phyloP scores from a whole-genome alignment of 148 eudicot species.

The Euryodendron excelsum region DNA sequence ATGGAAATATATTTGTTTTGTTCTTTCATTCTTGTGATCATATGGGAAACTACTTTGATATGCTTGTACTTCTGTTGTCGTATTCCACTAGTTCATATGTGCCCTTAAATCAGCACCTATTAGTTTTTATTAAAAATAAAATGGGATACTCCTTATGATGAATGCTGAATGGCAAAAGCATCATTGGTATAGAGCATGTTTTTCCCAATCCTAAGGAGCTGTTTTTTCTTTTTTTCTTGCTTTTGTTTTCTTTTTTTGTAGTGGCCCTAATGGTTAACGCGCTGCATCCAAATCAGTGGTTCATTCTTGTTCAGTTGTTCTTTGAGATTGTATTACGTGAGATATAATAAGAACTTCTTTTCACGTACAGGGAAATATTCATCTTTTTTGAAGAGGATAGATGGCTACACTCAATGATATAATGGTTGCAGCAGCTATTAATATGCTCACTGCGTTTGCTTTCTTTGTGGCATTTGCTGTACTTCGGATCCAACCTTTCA shows the following conservation, averaged over 20 bases:
- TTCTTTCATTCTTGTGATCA: background rate
- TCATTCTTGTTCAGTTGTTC: background rate
- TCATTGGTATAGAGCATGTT: background rate
- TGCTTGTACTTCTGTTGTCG: background rate
- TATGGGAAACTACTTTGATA: background rate
- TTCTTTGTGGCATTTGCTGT: constrained; percentile 64
- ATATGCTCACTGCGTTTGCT: constrained; percentile 53
- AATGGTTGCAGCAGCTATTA: constrained; percentile 60
- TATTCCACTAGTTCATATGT: background rate
- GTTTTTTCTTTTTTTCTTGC: background rate
- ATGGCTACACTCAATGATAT: constrained; percentile 65
- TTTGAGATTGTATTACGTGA: background rate
- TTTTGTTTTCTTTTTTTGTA: background rate
- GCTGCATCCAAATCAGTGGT: background rate
- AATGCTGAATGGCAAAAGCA: too few relatives aligned
- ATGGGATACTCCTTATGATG: background rate
- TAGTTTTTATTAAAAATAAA: background rate
- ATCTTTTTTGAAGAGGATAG: constrained; percentile 15
- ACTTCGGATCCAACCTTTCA: constrained; percentile 63
- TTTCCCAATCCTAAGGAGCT: background rate
- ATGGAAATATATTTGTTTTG: background rate
- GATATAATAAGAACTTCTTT: background rate
- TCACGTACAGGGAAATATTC: constrained; percentile 14
- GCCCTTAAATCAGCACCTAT: background rate
- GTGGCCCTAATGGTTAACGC: background rate